Conservation (phyloP, 352 stramenopile species). For the Pythium grandisporangium region DNA sequence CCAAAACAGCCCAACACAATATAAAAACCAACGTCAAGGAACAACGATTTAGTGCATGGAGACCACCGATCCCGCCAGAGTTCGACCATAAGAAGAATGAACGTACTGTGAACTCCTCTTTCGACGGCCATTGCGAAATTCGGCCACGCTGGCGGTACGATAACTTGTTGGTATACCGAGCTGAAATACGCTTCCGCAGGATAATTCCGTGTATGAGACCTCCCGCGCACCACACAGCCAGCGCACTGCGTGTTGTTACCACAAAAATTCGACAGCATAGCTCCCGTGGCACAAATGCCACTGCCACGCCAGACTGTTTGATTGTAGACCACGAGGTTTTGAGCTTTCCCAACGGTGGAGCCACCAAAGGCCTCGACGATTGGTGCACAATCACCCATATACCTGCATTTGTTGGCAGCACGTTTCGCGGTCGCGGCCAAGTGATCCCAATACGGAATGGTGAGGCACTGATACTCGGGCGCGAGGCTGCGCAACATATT, state of each 20-base stretch:
- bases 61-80: background rate
- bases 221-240: slow-evolving; percentile 8
- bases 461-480: slow-evolving; percentile 14
- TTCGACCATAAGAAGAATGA: background rate
- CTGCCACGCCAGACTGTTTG: background rate
- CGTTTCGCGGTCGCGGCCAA: slow-evolving; percentile 12
- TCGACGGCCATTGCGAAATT: slow-evolving; percentile 6
- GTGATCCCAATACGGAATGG: slow-evolving; percentile 25
- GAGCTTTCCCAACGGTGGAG: background rate
- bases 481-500: slow-evolving; percentile 29
- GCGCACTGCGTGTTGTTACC: slow-evolving; percentile 10
- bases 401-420: slow-evolving; percentile 8
- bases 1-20: background rate
- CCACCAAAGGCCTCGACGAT: slow-evolving; percentile 16
- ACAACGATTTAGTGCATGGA: background rate
- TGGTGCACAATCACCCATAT: slow-evolving; percentile 16
- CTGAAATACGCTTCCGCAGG: slow-evolving; percentile 5
- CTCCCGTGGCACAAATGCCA: slow-evolving; percentile 6
- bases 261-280: slow-evolving; percentile 7
- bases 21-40: background rate
- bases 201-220: background rate
- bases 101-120: slow-evolving; percentile 15
- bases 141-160: slow-evolving; percentile 5
- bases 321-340: slow-evolving; percentile 6
- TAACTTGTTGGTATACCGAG: slow-evolving; percentile 17